A percentile compares a stretch with the other conserved stretches of the same genome.
phyloP scores from a whole-genome alignment of 257 asterid genomes.

The Misopates orontium region DNA sequence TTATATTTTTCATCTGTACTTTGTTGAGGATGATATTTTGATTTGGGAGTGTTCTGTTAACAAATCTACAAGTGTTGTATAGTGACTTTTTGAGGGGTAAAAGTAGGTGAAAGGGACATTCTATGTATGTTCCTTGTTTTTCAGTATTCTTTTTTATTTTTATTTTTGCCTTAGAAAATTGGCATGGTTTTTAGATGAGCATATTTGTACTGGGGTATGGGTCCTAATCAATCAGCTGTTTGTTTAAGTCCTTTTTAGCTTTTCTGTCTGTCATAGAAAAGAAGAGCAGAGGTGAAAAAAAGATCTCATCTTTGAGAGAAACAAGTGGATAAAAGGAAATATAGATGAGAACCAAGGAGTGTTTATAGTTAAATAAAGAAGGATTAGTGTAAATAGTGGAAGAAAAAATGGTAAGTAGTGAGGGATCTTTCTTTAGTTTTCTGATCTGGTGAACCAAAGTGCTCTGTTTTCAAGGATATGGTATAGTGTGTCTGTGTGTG shows the following conservation, averaged over 20 bases:
- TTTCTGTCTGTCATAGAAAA: conserved; percentile 25
- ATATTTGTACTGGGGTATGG: conserved; percentile 11
- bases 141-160: too few relatives aligned
- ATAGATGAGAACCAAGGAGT: conserved; percentile 20
- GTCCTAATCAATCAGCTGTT: conserved; percentile 31
- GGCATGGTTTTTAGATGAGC: too few relatives aligned
- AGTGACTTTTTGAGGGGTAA: background rate
- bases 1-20: too few relatives aligned
- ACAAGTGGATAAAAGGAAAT: conserved; percentile 13
- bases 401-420: conserved; percentile 10
- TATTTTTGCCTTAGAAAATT: too few relatives aligned
- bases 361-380: background rate
- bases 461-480: conserved; percentile 26
- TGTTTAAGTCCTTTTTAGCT: background rate
- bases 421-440: conserved; percentile 21
- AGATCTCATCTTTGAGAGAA: conserved; percentile 15
- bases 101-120: background rate
- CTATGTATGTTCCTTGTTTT: background rate
- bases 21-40: too few relatives aligned
- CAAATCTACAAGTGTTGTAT: too few relatives aligned
- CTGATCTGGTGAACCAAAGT: conserved; percentile 32
- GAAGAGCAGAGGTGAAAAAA: conserved; percentile 27
- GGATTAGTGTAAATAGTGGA: conserved; percentile 3
- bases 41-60: too few relatives aligned
- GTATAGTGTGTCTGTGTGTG: conserved; percentile 1